Percentiles rank a stretch among this genome's conserved stretches.
These are phyloP conservation scores for Nitzschia putrida DNA, from an alignment of 108 stramenopile species.

Conservation along the genomic window DNA sequence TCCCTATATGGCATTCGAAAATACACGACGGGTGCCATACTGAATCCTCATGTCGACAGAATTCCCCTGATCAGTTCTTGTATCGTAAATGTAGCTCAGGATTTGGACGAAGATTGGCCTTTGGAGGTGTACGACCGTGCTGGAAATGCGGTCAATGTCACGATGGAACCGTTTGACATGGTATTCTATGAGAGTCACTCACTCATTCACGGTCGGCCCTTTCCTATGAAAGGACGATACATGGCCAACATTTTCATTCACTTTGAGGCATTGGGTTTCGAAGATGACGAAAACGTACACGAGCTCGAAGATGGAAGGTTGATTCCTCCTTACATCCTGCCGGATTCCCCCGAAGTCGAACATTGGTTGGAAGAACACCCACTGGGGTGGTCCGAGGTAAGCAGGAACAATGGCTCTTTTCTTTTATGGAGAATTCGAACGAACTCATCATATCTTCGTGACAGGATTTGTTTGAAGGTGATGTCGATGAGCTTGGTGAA, in stretches of 20 bases:
- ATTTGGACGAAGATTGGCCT: conserved; percentile 92
- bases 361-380: conserved; percentile 56
- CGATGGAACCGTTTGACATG: conserved; percentile 66
- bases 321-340: conserved; percentile 27
- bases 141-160: conserved; percentile 63
- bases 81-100: conserved; percentile 90
- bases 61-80: conserved; percentile 84
- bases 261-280: conserved; percentile 72
- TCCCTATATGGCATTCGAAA: conserved; percentile 88
- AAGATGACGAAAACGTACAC: conserved; percentile 46
- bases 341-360: conserved; percentile 43
- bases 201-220: conserved; percentile 80
- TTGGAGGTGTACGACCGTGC: conserved; percentile 86
- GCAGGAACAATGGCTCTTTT: not conserved
- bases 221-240: conserved; percentile 78
- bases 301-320: conserved; percentile 9
- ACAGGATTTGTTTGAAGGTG: conserved; percentile 37
- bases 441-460: conserved; percentile 5
- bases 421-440: too few species aligned
- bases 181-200: conserved; percentile 74
- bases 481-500: conserved; percentile 39
- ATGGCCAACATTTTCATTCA: conserved; percentile 92
- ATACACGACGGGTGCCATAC: conserved; percentile 77
- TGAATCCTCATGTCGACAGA: conserved; percentile 90
- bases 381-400: conserved; percentile 49